Evolutionary conservation across 1,284 basidiomycete genomes (phyloP).

Genomic region (Ganoderma leucocontextum): DNA sequence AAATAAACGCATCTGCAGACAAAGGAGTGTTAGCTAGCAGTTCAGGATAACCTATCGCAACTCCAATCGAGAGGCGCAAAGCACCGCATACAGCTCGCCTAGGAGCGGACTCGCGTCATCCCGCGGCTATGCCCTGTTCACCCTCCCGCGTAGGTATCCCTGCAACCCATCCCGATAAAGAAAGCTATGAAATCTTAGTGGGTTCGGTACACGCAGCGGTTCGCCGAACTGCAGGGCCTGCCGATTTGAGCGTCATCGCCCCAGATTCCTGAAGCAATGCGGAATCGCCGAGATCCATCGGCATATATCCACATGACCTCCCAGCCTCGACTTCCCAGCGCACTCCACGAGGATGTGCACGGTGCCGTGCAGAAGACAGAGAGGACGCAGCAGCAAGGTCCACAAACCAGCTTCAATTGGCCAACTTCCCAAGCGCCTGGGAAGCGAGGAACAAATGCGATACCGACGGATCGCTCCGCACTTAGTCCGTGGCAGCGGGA

Average conservation of each 20-base stretch:
- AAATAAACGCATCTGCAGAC: slow-evolving; percentile 77
- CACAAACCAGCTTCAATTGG: not conserved
- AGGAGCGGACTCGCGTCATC: not conserved
- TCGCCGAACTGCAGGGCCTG: slow-evolving; percentile 9
- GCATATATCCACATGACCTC: slow-evolving; percentile 6
- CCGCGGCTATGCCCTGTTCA: not conserved
- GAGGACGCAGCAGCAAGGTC: slow-evolving; percentile 1
- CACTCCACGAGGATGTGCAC: not conserved
- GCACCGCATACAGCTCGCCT: not conserved
- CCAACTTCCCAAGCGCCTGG: slow-evolving; percentile 4
- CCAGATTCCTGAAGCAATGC: slow-evolving; percentile 10
- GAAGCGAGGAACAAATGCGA: not conserved
- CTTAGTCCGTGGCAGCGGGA: slow-evolving; percentile 5
- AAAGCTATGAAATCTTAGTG: not conserved
- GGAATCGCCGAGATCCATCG: slow-evolving; percentile 13
- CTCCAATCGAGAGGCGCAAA: not conserved
- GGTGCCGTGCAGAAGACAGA: not conserved
- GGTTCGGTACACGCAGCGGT: slow-evolving; percentile 3
- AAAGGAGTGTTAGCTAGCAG: slow-evolving; percentile 12
- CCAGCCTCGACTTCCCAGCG: not conserved
- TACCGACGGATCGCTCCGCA: slow-evolving; percentile 8
- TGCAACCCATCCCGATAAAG: not conserved
- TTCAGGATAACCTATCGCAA: not conserved
- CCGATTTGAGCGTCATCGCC: slow-evolving; percentile 10
- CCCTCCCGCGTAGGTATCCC: not conserved